These are phyloP conservation scores for Colletotrichum brevisporum DNA, from an alignment of 2,329 filamentous ascomycete genomes.

Conservation along the genomic window DNA sequence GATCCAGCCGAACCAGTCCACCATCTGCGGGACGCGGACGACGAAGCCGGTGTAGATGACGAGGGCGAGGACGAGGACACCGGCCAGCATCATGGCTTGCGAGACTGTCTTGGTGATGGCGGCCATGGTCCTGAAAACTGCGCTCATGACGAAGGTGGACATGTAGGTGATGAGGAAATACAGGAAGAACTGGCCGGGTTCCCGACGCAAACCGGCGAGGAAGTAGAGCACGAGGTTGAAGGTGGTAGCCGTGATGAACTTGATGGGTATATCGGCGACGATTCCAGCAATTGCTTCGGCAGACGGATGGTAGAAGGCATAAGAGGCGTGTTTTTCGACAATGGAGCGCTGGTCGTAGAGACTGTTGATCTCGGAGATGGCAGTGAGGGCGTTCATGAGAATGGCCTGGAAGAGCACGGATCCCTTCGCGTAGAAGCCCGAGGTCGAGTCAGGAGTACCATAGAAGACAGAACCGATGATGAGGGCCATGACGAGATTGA, in stretches of 20 bases:
- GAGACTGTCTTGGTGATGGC: slow-evolving; percentile 77
- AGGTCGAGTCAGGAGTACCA: slow-evolving; percentile 62
- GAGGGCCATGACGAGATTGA: slow-evolving; percentile 69
- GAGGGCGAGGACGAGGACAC: slow-evolving; percentile 70
- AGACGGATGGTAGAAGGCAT: slow-evolving; percentile 66
- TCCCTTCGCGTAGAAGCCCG: slow-evolving; percentile 67
- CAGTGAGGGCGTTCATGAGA: slow-evolving; percentile 70
- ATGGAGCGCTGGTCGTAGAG: slow-evolving; percentile 62
- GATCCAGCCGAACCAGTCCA: slow-evolving; percentile 83
- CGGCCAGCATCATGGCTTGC: slow-evolving; percentile 67
- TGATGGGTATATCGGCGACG: slow-evolving; percentile 69
- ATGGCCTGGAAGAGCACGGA: slow-evolving; percentile 73
- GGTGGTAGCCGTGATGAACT: slow-evolving; percentile 62
- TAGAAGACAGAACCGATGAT: slow-evolving; percentile 75
- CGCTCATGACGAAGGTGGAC: slow-evolving; percentile 80
- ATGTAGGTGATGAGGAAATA: slow-evolving; percentile 80
- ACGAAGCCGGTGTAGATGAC: slow-evolving; percentile 74
- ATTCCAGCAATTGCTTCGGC: slow-evolving; percentile 69
- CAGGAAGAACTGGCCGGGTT: slow-evolving; percentile 80
- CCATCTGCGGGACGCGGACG: slow-evolving; percentile 69
- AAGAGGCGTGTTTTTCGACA: slow-evolving; percentile 64
- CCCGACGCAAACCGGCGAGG: slow-evolving; percentile 66
- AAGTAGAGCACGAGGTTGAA: slow-evolving; percentile 74
- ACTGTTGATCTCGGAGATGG: slow-evolving; percentile 68
- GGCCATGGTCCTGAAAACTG: slow-evolving; percentile 81